These are phyloP conservation scores for Xylaria grammica DNA, from an alignment of 495 filamentous ascomycete genomes.

Conservation along the genomic window DNA sequence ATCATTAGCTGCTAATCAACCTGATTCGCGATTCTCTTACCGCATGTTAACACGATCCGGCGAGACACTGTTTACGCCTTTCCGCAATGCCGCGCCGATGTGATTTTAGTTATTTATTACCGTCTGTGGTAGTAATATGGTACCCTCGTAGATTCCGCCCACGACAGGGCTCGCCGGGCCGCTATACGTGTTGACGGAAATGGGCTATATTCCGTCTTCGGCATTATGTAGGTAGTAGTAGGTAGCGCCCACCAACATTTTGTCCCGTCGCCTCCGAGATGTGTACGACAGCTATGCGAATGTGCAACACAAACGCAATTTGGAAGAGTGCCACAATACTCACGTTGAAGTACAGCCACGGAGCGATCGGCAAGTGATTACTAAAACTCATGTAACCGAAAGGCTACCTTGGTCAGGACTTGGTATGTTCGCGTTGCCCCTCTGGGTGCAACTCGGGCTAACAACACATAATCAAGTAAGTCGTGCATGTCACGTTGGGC, in stretches of 20 bases:
- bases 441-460: conserved; percentile 10
- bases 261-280: neutral
- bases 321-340: conserved; percentile 13
- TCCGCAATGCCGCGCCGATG: neutral
- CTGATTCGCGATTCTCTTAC: neutral
- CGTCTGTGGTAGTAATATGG: conserved; percentile 5
- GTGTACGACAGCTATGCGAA: neutral
- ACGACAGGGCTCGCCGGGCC: neutral
- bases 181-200: neutral
- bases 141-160: neutral
- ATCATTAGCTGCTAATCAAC: neutral
- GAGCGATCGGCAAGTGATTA: conserved; percentile 22
- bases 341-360: conserved; percentile 9
- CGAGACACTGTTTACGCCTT: neutral
- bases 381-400: conserved; percentile 21
- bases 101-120: neutral
- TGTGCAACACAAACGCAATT: conserved; percentile 16
- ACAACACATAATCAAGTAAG: conserved; percentile 5
- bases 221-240: neutral
- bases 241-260: neutral
- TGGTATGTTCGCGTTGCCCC: conserved; percentile 1
- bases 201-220: neutral
- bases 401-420: neutral
- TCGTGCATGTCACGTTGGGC: neutral
- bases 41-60: neutral